Evolutionary conservation across 768 basidiomycete genomes (phyloP), one percentile per base, ranked within the genome.

Genomic region (Tylopilus felleus): DNA sequence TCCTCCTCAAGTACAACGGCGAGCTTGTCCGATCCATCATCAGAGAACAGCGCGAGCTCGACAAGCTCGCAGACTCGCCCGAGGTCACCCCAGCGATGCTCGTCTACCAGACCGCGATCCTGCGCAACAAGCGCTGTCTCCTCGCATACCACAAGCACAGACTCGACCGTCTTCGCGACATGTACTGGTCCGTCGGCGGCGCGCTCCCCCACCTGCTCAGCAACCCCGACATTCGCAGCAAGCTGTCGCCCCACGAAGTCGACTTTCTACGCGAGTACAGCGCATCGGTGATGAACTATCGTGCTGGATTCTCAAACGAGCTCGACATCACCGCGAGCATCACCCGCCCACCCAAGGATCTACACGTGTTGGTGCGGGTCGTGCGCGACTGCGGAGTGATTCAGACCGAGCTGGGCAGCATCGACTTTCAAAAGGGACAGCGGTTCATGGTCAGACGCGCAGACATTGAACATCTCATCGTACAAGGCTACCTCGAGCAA

Each of bases 81-180:
- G 81, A 83, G 3, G 63, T 78, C 52, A 71, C 78, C 21, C 76
- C 77, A 19, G 80, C 85, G 19, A 74, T 95, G 56, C 81, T 92
- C 62, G 82, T 98, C 64, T 85, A 90, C 67, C 92, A 96, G 71
- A 90, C 95, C 8, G 85, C 91, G 35, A 88, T 96, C 61, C 77
- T 86, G 38, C 84, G 94, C 57, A 97, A 98, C 77, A 97, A 96
- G 70, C 88, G 97, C n/a, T 93, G 92, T 68, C 79, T 98, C 4
- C 82, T 98, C 42, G 93, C 93, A 0, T 99, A 98, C 72, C 93
- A 98, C 71, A 74, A 82, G 23, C 92, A 94, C 73, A 82, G 96
- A 51, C 72, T 92, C 36, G 88, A 92, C 66, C 83, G 85, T 49
- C 80, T 98, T 49, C 81, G 85, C 53, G 86, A 93, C 64, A 79